Evolutionary conservation across 176 grass and related monocot species (phyloP), one percentile per base, ranked within the genome.

Genomic region (Eremochloa ophiuroides): DNA sequence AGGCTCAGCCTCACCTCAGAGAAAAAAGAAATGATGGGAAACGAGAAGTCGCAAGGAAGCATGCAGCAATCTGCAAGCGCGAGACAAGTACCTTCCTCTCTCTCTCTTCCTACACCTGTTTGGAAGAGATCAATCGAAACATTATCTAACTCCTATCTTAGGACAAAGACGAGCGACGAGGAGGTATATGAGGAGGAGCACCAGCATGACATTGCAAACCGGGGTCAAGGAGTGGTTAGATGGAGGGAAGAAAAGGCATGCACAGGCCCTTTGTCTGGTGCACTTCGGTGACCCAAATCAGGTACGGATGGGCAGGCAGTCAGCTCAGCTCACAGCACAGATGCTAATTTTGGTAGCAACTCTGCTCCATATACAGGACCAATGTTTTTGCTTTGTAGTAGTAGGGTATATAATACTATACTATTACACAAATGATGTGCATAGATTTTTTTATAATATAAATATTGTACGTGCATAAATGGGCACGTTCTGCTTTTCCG

Each of bases 171-270:
- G 87, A 63, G 77, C 10, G 82, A 84, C 22, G 26, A 70, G 39
- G 87, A 84, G 81, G 75, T 67, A 79, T 62, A 88, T 31, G 87
- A 88, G 74, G 71, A 76, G 74, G 66, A 44, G 34, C 63, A 39
- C 4, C 15, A 67, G 33, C 35, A 31, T 62, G 44, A n/a, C 44
- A 68, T 25, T 76, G 86, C 67, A 69, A 27, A 39, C 33, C 20
- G 70, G 53, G 43, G 44, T 55, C 55, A 73, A 58, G 42, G 55
- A 66, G 72, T 65, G 78, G 83, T 71, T 85, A 85, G 87, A 89
- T 73, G 83, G 87, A 72, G 66, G 83, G 83, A 78, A 76, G 78
- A 82, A 82, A 89, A 73, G 73, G 73, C 87, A 73, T 85, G 87
- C 37, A 76, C n/a, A 27, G 37, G 78, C 28, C 69, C 16, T 16